Evolutionary conservation across 139 green algal genomes (phyloP).

Genomic region (Picochlorum sp.): DNA sequence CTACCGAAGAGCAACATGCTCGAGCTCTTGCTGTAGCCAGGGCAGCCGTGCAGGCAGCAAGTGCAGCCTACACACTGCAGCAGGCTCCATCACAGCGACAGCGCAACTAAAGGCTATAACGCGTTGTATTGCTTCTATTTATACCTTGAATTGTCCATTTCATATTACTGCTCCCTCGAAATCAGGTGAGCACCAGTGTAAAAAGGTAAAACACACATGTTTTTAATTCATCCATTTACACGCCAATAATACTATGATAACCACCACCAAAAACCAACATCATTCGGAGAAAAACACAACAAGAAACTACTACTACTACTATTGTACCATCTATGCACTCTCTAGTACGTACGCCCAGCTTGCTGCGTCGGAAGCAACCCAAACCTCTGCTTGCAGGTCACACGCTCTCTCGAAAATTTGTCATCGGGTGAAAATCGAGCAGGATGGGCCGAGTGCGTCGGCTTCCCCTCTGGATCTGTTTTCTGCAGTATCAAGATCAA

Average conservation of each 20-base stretch:
- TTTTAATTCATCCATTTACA: too few species aligned
- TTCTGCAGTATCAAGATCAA: conserved; percentile 52
- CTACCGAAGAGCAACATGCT: neutral
- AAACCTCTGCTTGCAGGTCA: conserved; percentile 90
- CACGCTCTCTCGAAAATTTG: conserved; percentile 91
- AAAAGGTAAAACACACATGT: too few species aligned
- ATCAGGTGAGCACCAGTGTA: too few species aligned
- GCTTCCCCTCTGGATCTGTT: conserved; percentile 61
- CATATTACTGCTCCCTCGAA: too few species aligned
- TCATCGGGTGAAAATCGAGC: conserved; percentile 95
- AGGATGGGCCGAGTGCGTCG: conserved; percentile 78
- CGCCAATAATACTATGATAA: too few species aligned
- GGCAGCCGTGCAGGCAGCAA: neutral
- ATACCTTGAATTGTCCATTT: too few species aligned
- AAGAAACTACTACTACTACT: too few species aligned
- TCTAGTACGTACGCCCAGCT: neutral
- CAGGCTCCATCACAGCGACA: neutral
- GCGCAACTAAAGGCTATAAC: neutral
- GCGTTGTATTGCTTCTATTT: too few species aligned
- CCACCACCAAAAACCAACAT: too few species aligned
- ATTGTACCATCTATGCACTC: too few species aligned
- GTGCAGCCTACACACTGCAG: neutral
- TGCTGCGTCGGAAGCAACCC: conserved; percentile 85
- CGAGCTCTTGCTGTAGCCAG: neutral
- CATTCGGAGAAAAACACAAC: too few species aligned